Evolutionary conservation across 2,329 filamentous ascomycete species (phyloP).

Genomic region (Teratosphaeria viscida): DNA sequence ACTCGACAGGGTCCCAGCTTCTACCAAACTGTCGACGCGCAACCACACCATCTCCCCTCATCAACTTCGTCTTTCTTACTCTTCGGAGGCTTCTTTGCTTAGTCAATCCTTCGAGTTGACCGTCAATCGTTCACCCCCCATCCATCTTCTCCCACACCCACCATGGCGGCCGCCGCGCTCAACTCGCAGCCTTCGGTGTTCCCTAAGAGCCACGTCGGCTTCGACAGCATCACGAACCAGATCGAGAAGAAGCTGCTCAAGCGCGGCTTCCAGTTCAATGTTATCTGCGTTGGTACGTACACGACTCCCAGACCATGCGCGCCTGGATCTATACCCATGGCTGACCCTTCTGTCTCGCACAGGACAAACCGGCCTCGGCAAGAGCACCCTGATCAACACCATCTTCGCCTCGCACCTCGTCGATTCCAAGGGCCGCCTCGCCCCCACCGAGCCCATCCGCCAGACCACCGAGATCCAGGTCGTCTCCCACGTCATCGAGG

Average conservation of each 20-base stretch:
- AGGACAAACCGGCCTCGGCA: constrained; percentile 98
- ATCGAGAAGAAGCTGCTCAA: constrained; percentile 99
- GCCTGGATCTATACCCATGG: neutral
- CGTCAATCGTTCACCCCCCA: neutral
- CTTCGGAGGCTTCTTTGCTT: neutral
- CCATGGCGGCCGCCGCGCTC: constrained; percentile 10
- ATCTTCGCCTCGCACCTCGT: constrained; percentile 99
- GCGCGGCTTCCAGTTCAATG: constrained; percentile 99
- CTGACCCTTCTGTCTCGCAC: constrained; percentile 3
- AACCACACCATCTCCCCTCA: neutral
- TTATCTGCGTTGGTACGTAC: constrained; percentile 92
- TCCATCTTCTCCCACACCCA: neutral
- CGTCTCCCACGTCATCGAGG: constrained; percentile 97
- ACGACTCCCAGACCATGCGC: neutral
- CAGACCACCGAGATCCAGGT: constrained; percentile 97
- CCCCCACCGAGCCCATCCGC: constrained; percentile 85
- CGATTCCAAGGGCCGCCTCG: constrained; percentile 92
- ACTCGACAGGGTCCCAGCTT: neutral
- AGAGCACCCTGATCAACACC: constrained; percentile 98
- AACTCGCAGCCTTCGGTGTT: constrained; percentile 57
- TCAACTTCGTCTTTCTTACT: neutral
- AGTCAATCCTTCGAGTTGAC: neutral
- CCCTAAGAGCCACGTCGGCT: constrained; percentile 97
- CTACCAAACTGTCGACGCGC: neutral
- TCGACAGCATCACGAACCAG: constrained; percentile 99